Percentiles rank a stretch among this genome's conserved stretches.
Conservation (phyloP, 768 basidiomycete genomes). For the Leccinellum luteum region DNA sequence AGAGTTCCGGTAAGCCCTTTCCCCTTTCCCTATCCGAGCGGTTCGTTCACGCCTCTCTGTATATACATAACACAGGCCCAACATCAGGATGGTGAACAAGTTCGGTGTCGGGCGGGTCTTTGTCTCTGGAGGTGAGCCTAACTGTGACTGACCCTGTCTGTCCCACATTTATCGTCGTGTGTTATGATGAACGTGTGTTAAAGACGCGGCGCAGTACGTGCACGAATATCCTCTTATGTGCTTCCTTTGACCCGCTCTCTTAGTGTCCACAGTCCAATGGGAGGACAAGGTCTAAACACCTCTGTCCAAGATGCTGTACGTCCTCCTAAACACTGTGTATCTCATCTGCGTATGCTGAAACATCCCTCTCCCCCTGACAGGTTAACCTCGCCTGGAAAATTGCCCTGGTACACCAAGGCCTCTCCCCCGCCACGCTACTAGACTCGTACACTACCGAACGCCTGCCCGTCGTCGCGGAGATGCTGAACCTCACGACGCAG, state of each 20-base stretch:
- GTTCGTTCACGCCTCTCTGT: neutral
- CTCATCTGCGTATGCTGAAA: neutral
- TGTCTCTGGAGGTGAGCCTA: conserved; percentile 40
- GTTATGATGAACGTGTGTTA: neutral
- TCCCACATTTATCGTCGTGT: neutral
- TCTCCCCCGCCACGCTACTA: conserved; percentile 33
- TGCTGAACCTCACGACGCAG: conserved; percentile 39
- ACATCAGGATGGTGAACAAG: conserved; percentile 46
- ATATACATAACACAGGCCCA: conserved; percentile 37
- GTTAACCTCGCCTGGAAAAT: conserved; percentile 46
- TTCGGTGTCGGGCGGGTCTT: conserved; percentile 45
- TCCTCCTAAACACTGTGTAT: neutral
- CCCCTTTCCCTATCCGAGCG: neutral
- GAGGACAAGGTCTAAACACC: conserved; percentile 36
- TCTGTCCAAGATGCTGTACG: conserved; percentile 39
- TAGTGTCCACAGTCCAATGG: conserved; percentile 26
- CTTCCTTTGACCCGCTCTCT: neutral
- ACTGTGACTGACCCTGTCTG: neutral
- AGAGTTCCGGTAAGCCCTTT: conserved; percentile 26
- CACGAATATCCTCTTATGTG: neutral
- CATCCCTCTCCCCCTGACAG: conserved; percentile 36
- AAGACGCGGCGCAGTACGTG: conserved; percentile 47
- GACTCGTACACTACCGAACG: conserved; percentile 44
- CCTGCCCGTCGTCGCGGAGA: conserved; percentile 43
- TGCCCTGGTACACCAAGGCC: conserved; percentile 38